phyloP scores from a whole-genome alignment of 805 yeast species.

The Suhomyces canberraensis region DNA sequence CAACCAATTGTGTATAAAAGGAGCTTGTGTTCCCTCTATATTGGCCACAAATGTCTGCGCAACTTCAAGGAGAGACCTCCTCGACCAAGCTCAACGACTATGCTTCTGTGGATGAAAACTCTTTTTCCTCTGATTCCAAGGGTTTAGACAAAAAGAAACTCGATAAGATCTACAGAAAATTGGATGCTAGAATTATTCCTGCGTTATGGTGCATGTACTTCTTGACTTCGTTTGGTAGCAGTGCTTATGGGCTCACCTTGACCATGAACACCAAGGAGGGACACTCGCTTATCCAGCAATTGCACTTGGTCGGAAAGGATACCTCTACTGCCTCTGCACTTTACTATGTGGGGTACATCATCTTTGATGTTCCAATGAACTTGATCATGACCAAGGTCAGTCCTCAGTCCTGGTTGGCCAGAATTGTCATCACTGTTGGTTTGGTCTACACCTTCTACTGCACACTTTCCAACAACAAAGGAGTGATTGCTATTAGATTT shows the following conservation, averaged over 20 bases:
- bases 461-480: conserved; percentile 52
- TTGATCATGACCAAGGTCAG: conserved; percentile 76
- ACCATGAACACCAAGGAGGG: conserved; percentile 68
- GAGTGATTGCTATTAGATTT: conserved; percentile 68
- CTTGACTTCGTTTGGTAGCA: conserved; percentile 72
- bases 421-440: conserved; percentile 77
- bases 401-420: conserved; percentile 81
- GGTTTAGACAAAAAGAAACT: conserved; percentile 27
- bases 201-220: conserved; percentile 80
- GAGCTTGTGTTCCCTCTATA: neutral
- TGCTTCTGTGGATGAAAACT: conserved; percentile 9
- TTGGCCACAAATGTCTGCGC: neutral
- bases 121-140: conserved; percentile 4
- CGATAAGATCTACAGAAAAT: conserved; percentile 55
- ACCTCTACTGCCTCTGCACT: conserved; percentile 75
- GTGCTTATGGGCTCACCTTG: conserved; percentile 73
- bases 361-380: conserved; percentile 88
- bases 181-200: conserved; percentile 73
- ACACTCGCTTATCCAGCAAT: conserved; percentile 56
- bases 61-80: neutral
- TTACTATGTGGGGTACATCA: conserved; percentile 76
- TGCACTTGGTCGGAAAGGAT: conserved; percentile 53
- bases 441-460: conserved; percentile 72
- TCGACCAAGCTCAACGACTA: neutral
- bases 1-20: too few relatives aligned